Evolutionary conservation across 1,139 yeast genomes (phyloP), one percentile per base, ranked within the genome.

Genomic region (Kodamaea sp.): DNA sequence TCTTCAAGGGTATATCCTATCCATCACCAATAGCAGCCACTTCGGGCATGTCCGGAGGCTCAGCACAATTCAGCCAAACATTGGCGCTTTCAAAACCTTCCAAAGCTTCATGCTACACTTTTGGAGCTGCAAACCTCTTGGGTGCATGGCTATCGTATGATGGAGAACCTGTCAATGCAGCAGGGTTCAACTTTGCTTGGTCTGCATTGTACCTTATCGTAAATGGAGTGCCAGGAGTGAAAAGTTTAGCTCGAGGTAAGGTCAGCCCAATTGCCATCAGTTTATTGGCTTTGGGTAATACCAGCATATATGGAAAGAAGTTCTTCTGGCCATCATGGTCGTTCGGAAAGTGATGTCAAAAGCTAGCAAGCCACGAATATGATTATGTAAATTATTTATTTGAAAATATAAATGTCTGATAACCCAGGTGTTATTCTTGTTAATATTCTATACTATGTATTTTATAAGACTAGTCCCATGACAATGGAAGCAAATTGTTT

Each of bases 181-280:
- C 95, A 1, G 97, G 97, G 0, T 87, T 92, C 59, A 71, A 80
- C 5, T 75, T 85, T 51, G 96, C 95, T 4, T 92, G 97, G 97
- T 78, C 89, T 11, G 57, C 86, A 4, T 63, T 90, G 35, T 92
- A 88, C 53, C 55, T 85, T 39, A 55, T 90, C 26, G 89, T 84
- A 7, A 86, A 88, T 54, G 92, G 94, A 4, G 72, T 70, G 26
- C 69, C 80, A 1, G 72, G 87, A 4, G 39, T 87, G 23, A 59
- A 60, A 35, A 60, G 70, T 44, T 24, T 66, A 31, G 35, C 66
- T 24, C 40, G 56, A 20, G 62, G 57, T 5, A 65, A 71, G 35
- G 51, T 80, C 2, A 73, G 80, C 63, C 96, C 96, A 0, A 51
- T 84, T 27, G 69, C 73, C 4, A 61, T 88, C 28, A 62, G 81